Percentiles rank a stretch among this genome's conserved stretches.
phyloP scores from a whole-genome alignment of 257 asterid genomes.

The Nemophila menziesii region DNA sequence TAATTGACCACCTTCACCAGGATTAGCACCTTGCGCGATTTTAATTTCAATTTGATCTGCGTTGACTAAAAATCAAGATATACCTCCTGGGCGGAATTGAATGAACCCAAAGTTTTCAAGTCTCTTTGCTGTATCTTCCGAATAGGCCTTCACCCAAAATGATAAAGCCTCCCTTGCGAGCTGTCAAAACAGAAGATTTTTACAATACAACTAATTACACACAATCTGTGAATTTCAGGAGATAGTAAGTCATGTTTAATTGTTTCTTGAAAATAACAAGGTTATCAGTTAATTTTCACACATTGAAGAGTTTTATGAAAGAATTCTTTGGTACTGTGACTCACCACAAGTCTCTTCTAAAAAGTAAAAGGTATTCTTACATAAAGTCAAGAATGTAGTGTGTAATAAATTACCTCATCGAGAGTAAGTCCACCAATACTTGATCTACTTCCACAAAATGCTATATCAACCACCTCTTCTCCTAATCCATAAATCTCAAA shows the following conservation, averaged over 20 bases:
- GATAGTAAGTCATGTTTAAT: background rate
- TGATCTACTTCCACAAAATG: slow-evolving; percentile 89
- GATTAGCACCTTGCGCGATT: slow-evolving; percentile 98
- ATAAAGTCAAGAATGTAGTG: background rate
- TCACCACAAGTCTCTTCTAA: too few species aligned
- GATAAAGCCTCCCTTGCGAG: slow-evolving; percentile 90
- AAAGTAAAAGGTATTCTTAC: too few species aligned
- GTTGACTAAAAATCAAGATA: slow-evolving; percentile 59
- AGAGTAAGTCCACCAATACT: slow-evolving; percentile 90
- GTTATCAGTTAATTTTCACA: background rate
- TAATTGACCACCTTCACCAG: slow-evolving; percentile 99
- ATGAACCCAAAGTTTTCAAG: slow-evolving; percentile 97
- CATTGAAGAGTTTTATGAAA: too few species aligned
- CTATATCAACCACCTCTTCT: slow-evolving; percentile 59
- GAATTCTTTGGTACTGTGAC: background rate
- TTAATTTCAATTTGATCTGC: slow-evolving; percentile 94
- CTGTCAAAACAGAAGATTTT: slow-evolving; percentile 32
- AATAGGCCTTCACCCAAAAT: slow-evolving; percentile 96
- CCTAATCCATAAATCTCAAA: slow-evolving; percentile 96
- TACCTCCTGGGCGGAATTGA: slow-evolving; percentile 99
- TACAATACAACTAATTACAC: background rate
- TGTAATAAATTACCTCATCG: slow-evolving; percentile 65
- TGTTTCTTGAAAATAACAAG: background rate
- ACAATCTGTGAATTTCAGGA: background rate
- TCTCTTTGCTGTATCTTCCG: slow-evolving; percentile 97